Evolutionary conservation across 1,284 basidiomycete genomes (phyloP).

Genomic region (Pulchroboletus neoregius): DNA sequence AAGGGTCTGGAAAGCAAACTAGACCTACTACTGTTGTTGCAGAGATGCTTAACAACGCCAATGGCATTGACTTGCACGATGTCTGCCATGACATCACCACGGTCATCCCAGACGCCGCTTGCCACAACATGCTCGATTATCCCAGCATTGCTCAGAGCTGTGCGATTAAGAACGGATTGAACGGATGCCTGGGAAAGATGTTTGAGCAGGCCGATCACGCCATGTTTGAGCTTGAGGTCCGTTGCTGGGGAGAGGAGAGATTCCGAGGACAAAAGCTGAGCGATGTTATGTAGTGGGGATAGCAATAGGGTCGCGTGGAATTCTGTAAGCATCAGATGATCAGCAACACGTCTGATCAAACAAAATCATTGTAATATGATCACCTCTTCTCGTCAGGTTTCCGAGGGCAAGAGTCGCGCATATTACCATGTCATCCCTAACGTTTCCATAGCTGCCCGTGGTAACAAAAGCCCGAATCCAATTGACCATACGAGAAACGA

Average conservation of each 20-base stretch:
- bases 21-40: slow-evolving; percentile 64
- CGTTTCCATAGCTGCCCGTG: slow-evolving; percentile 23
- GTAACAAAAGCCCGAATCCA: slow-evolving; percentile 67
- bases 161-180: slow-evolving; percentile 59
- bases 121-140: slow-evolving; percentile 59
- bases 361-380: slow-evolving; percentile 20
- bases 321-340: slow-evolving; percentile 41
- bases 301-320: slow-evolving; percentile 60
- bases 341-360: slow-evolving; percentile 1
- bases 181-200: slow-evolving; percentile 75
- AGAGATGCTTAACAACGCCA: slow-evolving; percentile 86
- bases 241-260: slow-evolving; percentile 48
- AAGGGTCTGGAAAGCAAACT: slow-evolving; percentile 3
- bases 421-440: slow-evolving; percentile 74
- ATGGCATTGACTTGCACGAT: slow-evolving; percentile 87
- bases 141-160: slow-evolving; percentile 56
- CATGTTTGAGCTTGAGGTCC: slow-evolving; percentile 83
- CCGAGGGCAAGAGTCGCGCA: slow-evolving; percentile 81
- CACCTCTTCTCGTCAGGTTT: slow-evolving; percentile 77
- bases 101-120: slow-evolving; percentile 71
- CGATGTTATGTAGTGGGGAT: slow-evolving; percentile 50
- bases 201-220: slow-evolving; percentile 77
- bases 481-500: slow-evolving; percentile 68
- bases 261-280: slow-evolving; percentile 46
- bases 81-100: slow-evolving; percentile 71